Conservation (phyloP, 345 rosid genomes). For the Toxicodendron radicans region DNA sequence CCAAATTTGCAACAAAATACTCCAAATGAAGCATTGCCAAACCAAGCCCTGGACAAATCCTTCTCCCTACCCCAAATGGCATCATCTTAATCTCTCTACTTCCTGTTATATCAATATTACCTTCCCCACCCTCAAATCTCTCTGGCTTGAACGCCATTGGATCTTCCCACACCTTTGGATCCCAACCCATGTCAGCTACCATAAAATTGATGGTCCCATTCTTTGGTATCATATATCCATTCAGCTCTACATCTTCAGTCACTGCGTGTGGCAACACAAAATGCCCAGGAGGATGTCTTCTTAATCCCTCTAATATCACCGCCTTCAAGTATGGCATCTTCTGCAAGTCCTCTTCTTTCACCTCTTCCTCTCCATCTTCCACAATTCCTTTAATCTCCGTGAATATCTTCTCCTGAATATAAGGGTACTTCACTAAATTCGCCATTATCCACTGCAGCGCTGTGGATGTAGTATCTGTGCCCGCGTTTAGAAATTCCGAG, state of each 20-base stretch:
- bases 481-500: background rate
- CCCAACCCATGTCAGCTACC: slow-evolving; percentile 8
- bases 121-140: background rate
- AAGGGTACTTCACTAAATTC: slow-evolving; percentile 7
- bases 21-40: slow-evolving; percentile 20
- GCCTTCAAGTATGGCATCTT: slow-evolving; percentile 12
- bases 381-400: slow-evolving; percentile 6
- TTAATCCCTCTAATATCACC: slow-evolving; percentile 12
- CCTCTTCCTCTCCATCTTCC: background rate
- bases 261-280: background rate
- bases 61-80: slow-evolving; percentile 22
- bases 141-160: slow-evolving; percentile 14
- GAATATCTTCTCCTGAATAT: background rate
- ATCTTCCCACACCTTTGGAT: slow-evolving; percentile 11
- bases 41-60: slow-evolving; percentile 14
- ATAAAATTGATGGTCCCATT: background rate
- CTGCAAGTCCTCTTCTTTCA: slow-evolving; percentile 9
- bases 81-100: slow-evolving; percentile 18
- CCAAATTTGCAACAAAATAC: slow-evolving; percentile 9
- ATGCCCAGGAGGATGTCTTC: slow-evolving; percentile 10
- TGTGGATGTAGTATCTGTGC: slow-evolving; percentile 9
- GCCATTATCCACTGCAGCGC: slow-evolving; percentile 16
- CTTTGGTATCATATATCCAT: background rate
- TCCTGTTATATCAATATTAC: slow-evolving; percentile 7
- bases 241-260: background rate